Conservation (phyloP, 164 flowering plant species). For the Annona squamosa region DNA sequence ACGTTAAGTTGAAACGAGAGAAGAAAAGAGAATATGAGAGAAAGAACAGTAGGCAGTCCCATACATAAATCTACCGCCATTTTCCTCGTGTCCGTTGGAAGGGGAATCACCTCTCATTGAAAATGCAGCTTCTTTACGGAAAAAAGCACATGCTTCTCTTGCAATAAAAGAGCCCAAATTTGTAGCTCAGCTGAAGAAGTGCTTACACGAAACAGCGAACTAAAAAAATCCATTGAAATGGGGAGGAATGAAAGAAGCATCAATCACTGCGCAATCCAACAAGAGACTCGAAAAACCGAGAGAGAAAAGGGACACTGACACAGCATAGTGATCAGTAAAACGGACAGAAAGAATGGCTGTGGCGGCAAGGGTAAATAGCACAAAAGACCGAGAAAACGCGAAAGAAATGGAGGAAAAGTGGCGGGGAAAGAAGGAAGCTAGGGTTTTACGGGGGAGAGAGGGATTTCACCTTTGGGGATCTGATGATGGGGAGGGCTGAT, state of each 20-base stretch:
- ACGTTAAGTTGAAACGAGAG: too few species aligned
- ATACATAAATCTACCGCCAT: too few species aligned
- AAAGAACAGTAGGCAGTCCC: too few species aligned
- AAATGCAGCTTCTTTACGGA: not conserved
- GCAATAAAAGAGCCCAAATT: not conserved
- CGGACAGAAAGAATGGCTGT: too few species aligned
- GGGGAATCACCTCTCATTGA: not conserved
- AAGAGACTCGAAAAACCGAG: too few species aligned
- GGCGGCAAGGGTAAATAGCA: too few species aligned
- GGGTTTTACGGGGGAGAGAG: not conserved
- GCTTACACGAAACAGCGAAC: not conserved
- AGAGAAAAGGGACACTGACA: too few species aligned
- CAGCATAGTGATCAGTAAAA: too few species aligned
- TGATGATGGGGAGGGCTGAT: conserved; percentile 31
- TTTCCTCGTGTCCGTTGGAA: too few species aligned
- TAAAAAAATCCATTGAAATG: not conserved
- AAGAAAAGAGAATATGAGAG: too few species aligned
- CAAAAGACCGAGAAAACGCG: not conserved
- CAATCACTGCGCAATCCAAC: too few species aligned
- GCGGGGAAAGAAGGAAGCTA: not conserved
- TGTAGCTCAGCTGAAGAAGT: not conserved
- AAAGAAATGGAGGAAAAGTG: not conserved
- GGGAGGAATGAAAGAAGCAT: not conserved
- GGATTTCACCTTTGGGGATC: conserved; percentile 48
- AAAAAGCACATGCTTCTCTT: not conserved